A percentile compares a stretch with the other conserved stretches of the same genome.
phyloP scores from a whole-genome alignment of 2,329 filamentous ascomycete species.

The Colletotrichum plurivorum region DNA sequence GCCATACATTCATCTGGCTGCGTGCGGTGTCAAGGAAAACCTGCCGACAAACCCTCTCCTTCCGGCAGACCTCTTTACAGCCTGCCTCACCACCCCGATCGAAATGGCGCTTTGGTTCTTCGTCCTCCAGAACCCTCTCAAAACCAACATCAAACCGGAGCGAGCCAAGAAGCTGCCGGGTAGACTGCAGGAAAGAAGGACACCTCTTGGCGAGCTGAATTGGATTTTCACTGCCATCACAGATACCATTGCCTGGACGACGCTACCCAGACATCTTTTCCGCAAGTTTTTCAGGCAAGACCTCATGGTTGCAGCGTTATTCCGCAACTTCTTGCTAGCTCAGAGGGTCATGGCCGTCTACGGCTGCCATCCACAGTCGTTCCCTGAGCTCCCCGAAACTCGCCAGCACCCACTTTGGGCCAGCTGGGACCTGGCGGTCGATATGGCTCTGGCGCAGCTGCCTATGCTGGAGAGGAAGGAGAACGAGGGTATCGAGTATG shows the following conservation, averaged over 20 bases:
- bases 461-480: slow-evolving; percentile 87
- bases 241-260: slow-evolving; percentile 99
- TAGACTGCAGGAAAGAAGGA: slow-evolving; percentile 90
- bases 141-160: slow-evolving; percentile 79
- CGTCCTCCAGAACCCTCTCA: slow-evolving; percentile 88
- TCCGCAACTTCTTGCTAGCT: slow-evolving; percentile 94
- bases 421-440: slow-evolving; percentile 97
- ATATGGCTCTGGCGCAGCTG: slow-evolving; percentile 92
- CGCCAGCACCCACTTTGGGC: slow-evolving; percentile 96
- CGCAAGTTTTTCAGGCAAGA: slow-evolving; percentile 98
- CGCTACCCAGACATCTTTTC: slow-evolving; percentile 88
- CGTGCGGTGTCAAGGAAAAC: slow-evolving; percentile 91
- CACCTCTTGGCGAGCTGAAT: slow-evolving; percentile 94
- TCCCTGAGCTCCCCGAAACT: slow-evolving; percentile 92
- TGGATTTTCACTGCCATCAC: slow-evolving; percentile 99
- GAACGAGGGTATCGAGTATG: slow-evolving; percentile 81
- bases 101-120: slow-evolving; percentile 98
- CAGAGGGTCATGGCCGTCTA: slow-evolving; percentile 97
- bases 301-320: slow-evolving; percentile 98
- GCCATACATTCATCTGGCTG: slow-evolving; percentile 89
- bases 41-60: slow-evolving; percentile 94
- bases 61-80: slow-evolving; percentile 95
- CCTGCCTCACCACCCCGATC: slow-evolving; percentile 95
- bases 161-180: slow-evolving; percentile 92
- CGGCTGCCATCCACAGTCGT: slow-evolving; percentile 94